Percentiles rank a stretch among this genome's conserved stretches.
Conservation (phyloP, 768 basidiomycete species). For the Amanita pallidorosea region DNA sequence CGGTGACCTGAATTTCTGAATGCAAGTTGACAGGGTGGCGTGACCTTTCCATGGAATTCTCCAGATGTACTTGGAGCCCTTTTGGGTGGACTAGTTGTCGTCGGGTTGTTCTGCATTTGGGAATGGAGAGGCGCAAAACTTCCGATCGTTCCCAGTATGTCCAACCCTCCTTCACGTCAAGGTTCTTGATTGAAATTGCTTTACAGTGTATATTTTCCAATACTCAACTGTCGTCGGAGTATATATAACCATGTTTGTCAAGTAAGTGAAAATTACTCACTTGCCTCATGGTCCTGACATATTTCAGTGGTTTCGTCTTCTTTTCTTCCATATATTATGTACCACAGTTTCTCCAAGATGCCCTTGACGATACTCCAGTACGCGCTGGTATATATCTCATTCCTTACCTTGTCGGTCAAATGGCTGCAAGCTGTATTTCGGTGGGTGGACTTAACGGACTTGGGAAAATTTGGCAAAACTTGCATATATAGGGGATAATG, state of each 20-base stretch:
- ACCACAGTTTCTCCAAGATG: conserved; percentile 68
- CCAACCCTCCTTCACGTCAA: not conserved
- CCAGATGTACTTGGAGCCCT: conserved; percentile 53
- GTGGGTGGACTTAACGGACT: conserved; percentile 20
- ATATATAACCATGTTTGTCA: conserved; percentile 61
- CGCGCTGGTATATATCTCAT: conserved; percentile 50
- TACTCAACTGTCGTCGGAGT: conserved; percentile 56
- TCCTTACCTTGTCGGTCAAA: conserved; percentile 58
- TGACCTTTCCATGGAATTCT: conserved; percentile 63
- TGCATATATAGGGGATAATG: conserved; percentile 36
- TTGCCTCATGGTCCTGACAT: not conserved
- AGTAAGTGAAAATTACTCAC: conserved; percentile 24
- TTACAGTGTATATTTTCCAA: conserved; percentile 63
- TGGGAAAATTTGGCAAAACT: not conserved
- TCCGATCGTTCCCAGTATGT: conserved; percentile 61
- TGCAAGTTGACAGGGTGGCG: conserved; percentile 40
- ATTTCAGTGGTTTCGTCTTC: conserved; percentile 43
- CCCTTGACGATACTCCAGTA: conserved; percentile 54
- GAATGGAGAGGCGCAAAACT: conserved; percentile 63
- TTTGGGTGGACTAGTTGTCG: conserved; percentile 40
- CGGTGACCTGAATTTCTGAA: not conserved
- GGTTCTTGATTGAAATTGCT: not conserved
- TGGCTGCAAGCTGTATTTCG: conserved; percentile 41
- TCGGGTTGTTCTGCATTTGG: conserved; percentile 53
- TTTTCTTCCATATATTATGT: conserved; percentile 61